phyloP scores from a whole-genome alignment of 73 alveolate genomes.

The Paramecium caudatum region DNA sequence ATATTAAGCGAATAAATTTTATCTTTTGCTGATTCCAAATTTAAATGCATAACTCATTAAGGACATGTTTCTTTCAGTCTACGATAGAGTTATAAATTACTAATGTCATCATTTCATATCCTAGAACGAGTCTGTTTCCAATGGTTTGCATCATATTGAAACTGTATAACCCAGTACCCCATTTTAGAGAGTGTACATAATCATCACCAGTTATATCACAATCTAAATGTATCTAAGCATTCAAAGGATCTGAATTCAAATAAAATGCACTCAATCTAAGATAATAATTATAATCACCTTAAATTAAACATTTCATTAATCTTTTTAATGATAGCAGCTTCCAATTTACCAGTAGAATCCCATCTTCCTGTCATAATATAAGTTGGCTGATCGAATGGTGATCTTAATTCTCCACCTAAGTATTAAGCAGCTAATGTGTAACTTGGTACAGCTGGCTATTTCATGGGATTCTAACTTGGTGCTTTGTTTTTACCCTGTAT shows the following conservation, averaged over 20 bases:
- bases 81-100: not conserved
- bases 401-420: conserved; percentile 58
- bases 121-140: conserved; percentile 65
- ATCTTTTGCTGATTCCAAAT: not conserved
- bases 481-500: not conserved
- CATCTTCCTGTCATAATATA: conserved; percentile 73
- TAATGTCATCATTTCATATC: conserved; percentile 70
- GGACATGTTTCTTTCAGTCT: conserved; percentile 68
- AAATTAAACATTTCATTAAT: conserved; percentile 56
- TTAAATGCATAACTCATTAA: conserved; percentile 70
- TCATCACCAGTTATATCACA: conserved; percentile 60
- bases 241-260: conserved; percentile 62
- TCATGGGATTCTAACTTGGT: conserved; percentile 53
- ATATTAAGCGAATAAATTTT: conserved; percentile 51
- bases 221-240: conserved; percentile 64
- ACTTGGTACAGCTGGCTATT: conserved; percentile 67
- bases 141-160: conserved; percentile 73
- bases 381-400: conserved; percentile 60
- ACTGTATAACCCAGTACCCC: conserved; percentile 67
- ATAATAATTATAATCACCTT: not conserved
- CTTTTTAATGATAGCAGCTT: conserved; percentile 68
- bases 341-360: conserved; percentile 76
- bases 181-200: conserved; percentile 62
- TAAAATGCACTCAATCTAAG: conserved; percentile 39
- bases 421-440: conserved; percentile 73